A percentile compares a stretch with the other conserved stretches of the same genome.
Conservation (phyloP, 2,329 filamentous ascomycete genomes). For the Ophiosphaerella narmari region DNA sequence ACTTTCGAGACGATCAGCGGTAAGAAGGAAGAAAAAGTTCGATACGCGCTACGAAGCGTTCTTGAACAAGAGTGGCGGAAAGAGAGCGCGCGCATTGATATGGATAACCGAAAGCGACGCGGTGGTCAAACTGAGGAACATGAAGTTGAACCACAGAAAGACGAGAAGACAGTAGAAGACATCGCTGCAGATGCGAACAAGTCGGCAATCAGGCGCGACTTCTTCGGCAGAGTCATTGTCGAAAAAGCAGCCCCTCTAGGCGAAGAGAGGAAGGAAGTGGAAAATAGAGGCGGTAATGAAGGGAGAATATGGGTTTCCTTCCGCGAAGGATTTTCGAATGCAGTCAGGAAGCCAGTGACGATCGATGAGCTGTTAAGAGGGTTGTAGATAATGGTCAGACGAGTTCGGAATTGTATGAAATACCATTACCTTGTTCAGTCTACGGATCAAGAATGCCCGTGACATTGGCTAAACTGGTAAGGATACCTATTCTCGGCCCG, state of each 20-base stretch:
- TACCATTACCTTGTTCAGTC: too few relatives aligned
- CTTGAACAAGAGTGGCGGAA: slow-evolving; percentile 87
- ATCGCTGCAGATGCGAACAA: slow-evolving; percentile 30
- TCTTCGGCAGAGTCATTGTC: slow-evolving; percentile 77
- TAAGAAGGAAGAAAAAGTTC: slow-evolving; percentile 69
- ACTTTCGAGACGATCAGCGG: slow-evolving; percentile 70
- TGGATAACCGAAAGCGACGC: slow-evolving; percentile 65
- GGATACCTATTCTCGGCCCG: too few relatives aligned
- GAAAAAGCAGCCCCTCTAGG: slow-evolving; percentile 49
- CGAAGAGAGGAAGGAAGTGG: slow-evolving; percentile 48
- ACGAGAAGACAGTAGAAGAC: slow-evolving; percentile 22
- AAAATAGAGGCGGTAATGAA: slow-evolving; percentile 47
- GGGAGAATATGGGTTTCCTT: slow-evolving; percentile 83
- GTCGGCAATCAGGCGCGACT: slow-evolving; percentile 70
- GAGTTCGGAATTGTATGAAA: too few relatives aligned
- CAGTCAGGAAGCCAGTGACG: slow-evolving; percentile 84
- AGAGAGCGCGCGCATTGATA: slow-evolving; percentile 69
- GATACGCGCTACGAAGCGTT: slow-evolving; percentile 93
- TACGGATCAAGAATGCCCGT: too few relatives aligned
- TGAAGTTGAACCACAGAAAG: slow-evolving; percentile 17
- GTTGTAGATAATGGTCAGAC: slow-evolving; percentile 49
- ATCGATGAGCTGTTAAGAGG: slow-evolving; percentile 76
- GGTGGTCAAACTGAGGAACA: slow-evolving; percentile 33
- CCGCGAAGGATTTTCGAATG: slow-evolving; percentile 90
- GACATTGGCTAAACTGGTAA: too few relatives aligned